phyloP scores from a whole-genome alignment of 192 early-diverging fungal genomes.

The Coemansia biformis region DNA sequence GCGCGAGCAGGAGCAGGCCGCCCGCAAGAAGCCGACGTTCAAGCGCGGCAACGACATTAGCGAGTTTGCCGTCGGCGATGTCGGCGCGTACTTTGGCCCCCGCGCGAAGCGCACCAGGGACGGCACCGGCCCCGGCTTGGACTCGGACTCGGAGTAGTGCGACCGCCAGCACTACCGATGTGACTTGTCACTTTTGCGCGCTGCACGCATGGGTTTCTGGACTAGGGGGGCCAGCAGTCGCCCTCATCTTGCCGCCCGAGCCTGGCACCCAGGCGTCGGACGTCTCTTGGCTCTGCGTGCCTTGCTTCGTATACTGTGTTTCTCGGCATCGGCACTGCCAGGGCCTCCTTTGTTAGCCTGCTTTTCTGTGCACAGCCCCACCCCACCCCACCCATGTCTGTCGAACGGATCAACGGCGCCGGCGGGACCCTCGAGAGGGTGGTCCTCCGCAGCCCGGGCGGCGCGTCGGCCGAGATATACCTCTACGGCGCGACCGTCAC shows the following conservation, averaged over 20 bases:
- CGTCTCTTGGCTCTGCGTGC: too few relatives aligned
- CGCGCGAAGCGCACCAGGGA: slow-evolving; percentile 27
- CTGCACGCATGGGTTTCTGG: too few relatives aligned
- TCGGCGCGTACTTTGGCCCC: slow-evolving; percentile 45
- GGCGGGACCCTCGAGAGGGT: slow-evolving; percentile 38
- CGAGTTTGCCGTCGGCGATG: slow-evolving; percentile 50
- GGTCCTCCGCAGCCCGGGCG: slow-evolving; percentile 21
- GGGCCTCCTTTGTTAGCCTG: too few relatives aligned
- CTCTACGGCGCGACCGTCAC: slow-evolving; percentile 85
- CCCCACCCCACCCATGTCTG: neutral
- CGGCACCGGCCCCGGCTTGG: neutral
- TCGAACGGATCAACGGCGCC: slow-evolving; percentile 28
- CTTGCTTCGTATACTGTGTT: too few relatives aligned
- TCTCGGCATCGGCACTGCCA: too few relatives aligned
- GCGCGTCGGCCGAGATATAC: slow-evolving; percentile 33
- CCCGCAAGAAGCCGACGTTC: slow-evolving; percentile 41
- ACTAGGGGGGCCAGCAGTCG: too few relatives aligned
- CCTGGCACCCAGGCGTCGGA: too few relatives aligned
- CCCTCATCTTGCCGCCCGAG: too few relatives aligned
- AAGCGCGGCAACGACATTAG: slow-evolving; percentile 50
- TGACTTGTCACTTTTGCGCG: too few relatives aligned
- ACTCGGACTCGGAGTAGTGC: too few relatives aligned
- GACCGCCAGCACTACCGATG: too few relatives aligned
- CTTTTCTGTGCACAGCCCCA: too few relatives aligned
- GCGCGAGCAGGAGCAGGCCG: slow-evolving; percentile 34